These are phyloP conservation scores for Rhynchosporium graminicola DNA, from an alignment of 2,329 filamentous ascomycete species.

Conservation along the genomic window DNA sequence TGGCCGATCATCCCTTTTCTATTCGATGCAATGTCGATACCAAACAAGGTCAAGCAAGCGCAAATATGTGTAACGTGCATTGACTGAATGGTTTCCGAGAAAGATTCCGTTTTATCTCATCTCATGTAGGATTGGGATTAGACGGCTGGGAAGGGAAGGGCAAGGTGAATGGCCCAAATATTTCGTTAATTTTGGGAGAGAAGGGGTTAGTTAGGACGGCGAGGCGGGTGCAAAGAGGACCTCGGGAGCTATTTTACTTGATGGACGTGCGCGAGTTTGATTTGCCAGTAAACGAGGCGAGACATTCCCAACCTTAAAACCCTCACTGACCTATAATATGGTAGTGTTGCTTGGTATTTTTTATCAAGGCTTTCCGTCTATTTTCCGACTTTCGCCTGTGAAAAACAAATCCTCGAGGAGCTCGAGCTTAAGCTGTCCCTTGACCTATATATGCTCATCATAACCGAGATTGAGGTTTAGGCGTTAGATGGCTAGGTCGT, in stretches of 20 bases:
- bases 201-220: neutral
- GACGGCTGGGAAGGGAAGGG: neutral
- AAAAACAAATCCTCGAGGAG: neutral
- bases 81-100: neutral
- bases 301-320: neutral
- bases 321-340: neutral
- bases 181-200: constrained; percentile 3
- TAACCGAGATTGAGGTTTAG: neutral
- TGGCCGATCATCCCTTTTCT: neutral
- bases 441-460: constrained; percentile 1
- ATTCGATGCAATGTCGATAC: neutral
- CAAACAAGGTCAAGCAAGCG: neutral
- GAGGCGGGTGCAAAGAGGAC: neutral
- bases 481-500: neutral
- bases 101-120: too few species aligned
- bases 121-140: neutral
- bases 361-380: constrained; percentile 1
- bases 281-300: constrained; percentile 8
- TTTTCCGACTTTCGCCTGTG: neutral
- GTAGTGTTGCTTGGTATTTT: neutral
- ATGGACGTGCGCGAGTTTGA: constrained; percentile 1
- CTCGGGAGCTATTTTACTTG: too few species aligned
- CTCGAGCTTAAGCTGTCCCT: constrained; percentile 3
- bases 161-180: neutral
- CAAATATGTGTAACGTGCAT: neutral